phyloP scores from a whole-genome alignment of 176 grass and related monocot genomes.

The Poa annua region DNA sequence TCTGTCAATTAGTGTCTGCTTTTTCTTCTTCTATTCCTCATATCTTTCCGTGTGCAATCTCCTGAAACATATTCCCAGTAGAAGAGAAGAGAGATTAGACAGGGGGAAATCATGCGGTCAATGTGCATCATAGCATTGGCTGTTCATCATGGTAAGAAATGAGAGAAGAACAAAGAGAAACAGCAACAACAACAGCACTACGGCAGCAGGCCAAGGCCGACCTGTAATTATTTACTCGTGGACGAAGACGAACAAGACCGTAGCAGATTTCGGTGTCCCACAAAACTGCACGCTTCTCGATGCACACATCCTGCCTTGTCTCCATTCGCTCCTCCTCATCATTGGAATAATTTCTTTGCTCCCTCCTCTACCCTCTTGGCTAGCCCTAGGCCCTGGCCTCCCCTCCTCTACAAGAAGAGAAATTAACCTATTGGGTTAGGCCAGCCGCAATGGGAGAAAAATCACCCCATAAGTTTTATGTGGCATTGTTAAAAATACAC shows the following conservation, averaged over 20 bases:
- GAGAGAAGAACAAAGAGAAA: neutral
- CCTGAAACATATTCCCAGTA: neutral
- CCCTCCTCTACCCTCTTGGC: neutral
- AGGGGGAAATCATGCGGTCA: no score
- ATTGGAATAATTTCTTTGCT: conserved; percentile 45
- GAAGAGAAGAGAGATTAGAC: neutral
- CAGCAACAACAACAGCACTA: neutral
- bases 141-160: neutral
- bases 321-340: conserved; percentile 39
- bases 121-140: no score
- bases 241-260: conserved; percentile 41
- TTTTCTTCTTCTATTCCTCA: neutral
- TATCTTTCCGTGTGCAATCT: neutral
- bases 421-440: no score
- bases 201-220: neutral
- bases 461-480: no score
- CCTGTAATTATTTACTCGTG: conserved; percentile 47
- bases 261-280: conserved; percentile 52
- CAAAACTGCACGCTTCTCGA: conserved; percentile 27
- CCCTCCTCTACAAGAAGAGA: no score
- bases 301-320: conserved; percentile 49
- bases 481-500: no score
- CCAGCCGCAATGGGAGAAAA: no score
- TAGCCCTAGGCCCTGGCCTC: neutral
- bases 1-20: conserved; percentile 39